phyloP scores from a whole-genome alignment of 768 basidiomycete genomes.

The Russula foetens region DNA sequence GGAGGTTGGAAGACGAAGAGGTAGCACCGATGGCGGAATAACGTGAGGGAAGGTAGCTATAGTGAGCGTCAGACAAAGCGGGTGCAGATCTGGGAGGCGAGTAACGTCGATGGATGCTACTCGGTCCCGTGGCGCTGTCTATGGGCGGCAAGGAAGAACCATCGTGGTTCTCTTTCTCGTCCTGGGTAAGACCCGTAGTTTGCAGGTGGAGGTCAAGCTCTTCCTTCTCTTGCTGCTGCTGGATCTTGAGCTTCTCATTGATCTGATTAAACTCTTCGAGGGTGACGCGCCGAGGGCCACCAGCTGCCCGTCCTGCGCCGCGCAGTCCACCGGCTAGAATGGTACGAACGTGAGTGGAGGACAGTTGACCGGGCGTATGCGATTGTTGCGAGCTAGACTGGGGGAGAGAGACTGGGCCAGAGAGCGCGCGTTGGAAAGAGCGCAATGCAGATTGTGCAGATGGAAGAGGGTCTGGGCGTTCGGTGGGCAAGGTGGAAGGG shows the following conservation, averaged over 20 bases:
- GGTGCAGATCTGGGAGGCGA: constrained; percentile 16
- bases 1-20: constrained; percentile 9
- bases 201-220: constrained; percentile 21
- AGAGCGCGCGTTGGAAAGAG: constrained; percentile 59
- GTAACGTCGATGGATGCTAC: constrained; percentile 10
- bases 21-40: constrained; percentile 3
- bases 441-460: constrained; percentile 31
- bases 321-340: constrained; percentile 27
- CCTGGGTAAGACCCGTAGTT: constrained; percentile 1
- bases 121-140: neutral
- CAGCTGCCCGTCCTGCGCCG: constrained; percentile 29
- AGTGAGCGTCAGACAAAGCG: neutral
- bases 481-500: constrained; percentile 24
- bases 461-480: constrained; percentile 26
- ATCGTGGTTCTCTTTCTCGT: constrained; percentile 20
- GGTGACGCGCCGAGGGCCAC: constrained; percentile 31
- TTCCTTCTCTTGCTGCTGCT: constrained; percentile 11
- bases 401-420: constrained; percentile 37
- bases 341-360: constrained; percentile 19
- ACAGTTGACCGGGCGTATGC: constrained; percentile 22
- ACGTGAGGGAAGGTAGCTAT: constrained; percentile 6
- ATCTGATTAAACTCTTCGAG: constrained; percentile 29
- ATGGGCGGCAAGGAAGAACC: neutral
- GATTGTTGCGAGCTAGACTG: constrained; percentile 28
- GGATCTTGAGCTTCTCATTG: constrained; percentile 25